phyloP scores from a whole-genome alignment of 768 basidiomycete species.

The Amanita inopinata region DNA sequence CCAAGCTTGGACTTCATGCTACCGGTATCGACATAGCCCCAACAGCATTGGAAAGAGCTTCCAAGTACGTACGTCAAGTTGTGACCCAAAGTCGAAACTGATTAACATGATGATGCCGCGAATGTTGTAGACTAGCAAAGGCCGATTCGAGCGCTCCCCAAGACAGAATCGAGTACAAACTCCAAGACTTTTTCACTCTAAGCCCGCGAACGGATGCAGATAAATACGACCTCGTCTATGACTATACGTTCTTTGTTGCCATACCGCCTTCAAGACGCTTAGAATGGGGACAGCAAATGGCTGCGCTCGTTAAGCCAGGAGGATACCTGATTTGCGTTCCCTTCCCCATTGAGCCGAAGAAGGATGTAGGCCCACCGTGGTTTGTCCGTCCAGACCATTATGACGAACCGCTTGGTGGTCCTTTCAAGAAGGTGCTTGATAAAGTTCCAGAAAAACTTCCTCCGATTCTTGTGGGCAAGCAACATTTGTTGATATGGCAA shows the following conservation, averaged over 20 bases:
- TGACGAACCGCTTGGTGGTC: conserved; percentile 33
- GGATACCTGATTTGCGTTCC: conserved; percentile 53
- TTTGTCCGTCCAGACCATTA: conserved; percentile 51
- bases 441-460: conserved; percentile 34
- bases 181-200: no score
- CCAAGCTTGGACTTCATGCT: no score
- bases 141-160: no score
- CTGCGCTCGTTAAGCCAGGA: conserved; percentile 45
- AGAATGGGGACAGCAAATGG: conserved; percentile 52
- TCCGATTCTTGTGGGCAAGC: conserved; percentile 33
- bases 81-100: no score
- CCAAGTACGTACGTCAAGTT: no score
- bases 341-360: conserved; percentile 40
- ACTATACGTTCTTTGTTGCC: conserved; percentile 61
- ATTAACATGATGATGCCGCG: no score
- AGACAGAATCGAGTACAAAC: no score
- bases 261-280: conserved; percentile 43
- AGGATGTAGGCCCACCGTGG: conserved; percentile 50
- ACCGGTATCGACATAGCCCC: no score
- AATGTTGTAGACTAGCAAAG: no score
- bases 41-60: no score
- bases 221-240: not conserved
- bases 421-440: conserved; percentile 47
- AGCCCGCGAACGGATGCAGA: not conserved
- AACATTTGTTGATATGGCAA: conserved; percentile 48